Evolutionary conservation across 176 grass and related monocot genomes (phyloP).

Genomic region (Bromus sterilis): DNA sequence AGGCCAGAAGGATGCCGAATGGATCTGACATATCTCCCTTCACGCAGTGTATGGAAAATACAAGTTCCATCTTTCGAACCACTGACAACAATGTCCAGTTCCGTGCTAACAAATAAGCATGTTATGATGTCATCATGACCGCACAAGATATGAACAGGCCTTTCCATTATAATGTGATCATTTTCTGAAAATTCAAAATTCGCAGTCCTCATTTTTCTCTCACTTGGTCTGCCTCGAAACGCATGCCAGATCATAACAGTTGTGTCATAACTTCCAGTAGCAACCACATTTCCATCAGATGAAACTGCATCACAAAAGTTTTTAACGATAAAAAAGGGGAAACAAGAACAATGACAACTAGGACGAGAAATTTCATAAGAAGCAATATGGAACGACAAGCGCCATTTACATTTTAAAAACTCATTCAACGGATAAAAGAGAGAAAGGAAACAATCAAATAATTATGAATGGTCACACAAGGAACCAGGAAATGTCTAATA

Average conservation of each 20-base stretch:
- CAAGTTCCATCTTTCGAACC: conserved; percentile 98
- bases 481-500: not conserved
- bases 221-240: conserved; percentile 63
- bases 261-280: conserved; percentile 96
- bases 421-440: not conserved
- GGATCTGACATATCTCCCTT: conserved; percentile 78
- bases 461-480: not conserved
- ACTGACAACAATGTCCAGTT: conserved; percentile 91
- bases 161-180: conserved; percentile 75
- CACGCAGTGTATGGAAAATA: conserved; percentile 85
- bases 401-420: not conserved
- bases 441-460: not conserved
- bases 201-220: conserved; percentile 45
- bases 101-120: conserved; percentile 90
- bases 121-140: conserved; percentile 96
- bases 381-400: not conserved
- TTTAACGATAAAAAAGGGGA: not conserved
- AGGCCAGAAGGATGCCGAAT: conserved; percentile 66
- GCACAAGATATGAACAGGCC: conserved; percentile 89
- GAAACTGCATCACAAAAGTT: conserved; percentile 59
- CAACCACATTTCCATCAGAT: conserved; percentile 78
- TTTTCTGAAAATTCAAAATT: conserved; percentile 56
- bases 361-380: not conserved
- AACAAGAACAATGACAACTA: not conserved
- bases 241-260: conserved; percentile 97